phyloP scores from a whole-genome alignment of 2,329 filamentous ascomycete genomes.

The Atkinsonella hypoxylon region DNA sequence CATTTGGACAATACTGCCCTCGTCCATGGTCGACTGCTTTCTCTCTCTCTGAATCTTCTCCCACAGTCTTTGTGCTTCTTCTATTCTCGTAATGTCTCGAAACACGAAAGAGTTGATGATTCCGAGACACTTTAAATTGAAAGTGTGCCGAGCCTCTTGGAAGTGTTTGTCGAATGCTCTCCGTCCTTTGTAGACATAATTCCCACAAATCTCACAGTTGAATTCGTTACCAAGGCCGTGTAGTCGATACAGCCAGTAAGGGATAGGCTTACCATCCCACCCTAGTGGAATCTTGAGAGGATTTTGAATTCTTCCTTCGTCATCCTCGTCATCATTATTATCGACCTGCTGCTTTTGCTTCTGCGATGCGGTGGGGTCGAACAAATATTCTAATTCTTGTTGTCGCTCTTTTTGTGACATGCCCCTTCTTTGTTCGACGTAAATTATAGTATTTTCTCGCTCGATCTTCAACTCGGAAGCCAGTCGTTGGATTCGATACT shows the following conservation, averaged over 20 bases:
- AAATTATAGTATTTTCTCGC: constrained; percentile 78
- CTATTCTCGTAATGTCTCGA: constrained; percentile 84
- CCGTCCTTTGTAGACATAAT: constrained; percentile 97
- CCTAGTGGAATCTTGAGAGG: constrained; percentile 89
- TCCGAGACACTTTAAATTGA: constrained; percentile 85
- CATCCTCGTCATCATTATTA: constrained; percentile 61
- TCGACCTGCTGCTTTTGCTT: constrained; percentile 34
- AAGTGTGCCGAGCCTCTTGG: constrained; percentile 84
- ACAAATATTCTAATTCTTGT: constrained; percentile 82
- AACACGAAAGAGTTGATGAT: constrained; percentile 87
- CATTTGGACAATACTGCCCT: constrained; percentile 91
- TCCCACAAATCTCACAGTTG: constrained; percentile 90
- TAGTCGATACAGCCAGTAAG: constrained; percentile 96
- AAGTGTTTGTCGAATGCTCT: constrained; percentile 98
- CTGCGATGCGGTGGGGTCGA: constrained; percentile 31
- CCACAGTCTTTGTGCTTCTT: constrained; percentile 81
- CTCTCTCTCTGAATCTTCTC: constrained; percentile 84
- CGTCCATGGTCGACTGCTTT: constrained; percentile 62
- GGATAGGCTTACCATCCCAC: constrained; percentile 98
- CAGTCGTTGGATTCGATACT: constrained; percentile 71
- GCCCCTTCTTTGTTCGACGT: constrained; percentile 90
- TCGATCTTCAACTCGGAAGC: constrained; percentile 75
- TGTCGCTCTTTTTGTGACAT: constrained; percentile 96
- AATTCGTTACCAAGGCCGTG: constrained; percentile 94
- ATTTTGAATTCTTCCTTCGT: constrained; percentile 88